Evolutionary conservation across 1,284 basidiomycete species (phyloP), one percentile per base, ranked within the genome.

Genomic region (Boletus sp.): DNA sequence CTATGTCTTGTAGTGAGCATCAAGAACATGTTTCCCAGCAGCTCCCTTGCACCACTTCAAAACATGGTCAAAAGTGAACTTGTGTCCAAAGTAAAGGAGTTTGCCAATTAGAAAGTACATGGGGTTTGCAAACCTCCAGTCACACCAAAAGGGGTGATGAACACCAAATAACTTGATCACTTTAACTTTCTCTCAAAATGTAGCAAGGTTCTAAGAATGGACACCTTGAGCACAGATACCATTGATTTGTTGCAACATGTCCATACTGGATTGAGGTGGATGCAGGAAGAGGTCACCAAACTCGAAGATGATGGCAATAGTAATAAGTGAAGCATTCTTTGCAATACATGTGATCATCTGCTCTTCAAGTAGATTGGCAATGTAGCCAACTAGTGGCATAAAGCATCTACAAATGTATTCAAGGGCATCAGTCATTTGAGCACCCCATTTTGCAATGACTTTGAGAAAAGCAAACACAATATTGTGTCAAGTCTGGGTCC

Each of bases 11-110:
- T 33, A 61, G 6, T 7, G 17, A 1, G 17, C 25, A 3, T 59
- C 16, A 5, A 59, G 47, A 3, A n/a, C 6, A 2, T 43, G 21
- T 0, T 8, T 33, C 2, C 54, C 58, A 17, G n/a, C 17, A 4
- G 21, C 37, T 6, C 54, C 55, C 19, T 61, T 63, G 47, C 55
- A 61, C 54, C 58, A 62, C 13, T 27, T 37, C 3, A 57, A 13
- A 2, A 30, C 9, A 6, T 57, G 48, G 5, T 57, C 21, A 13
- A 57, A 56, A 35, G 28, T 3, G 17, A 55, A 47, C 16, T 55
- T 55, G 23, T 55, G 44, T 4, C 11, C 1, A 0, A 31, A 21
- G n/a, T 58, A 51, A 3, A 58, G 51, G 17, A 54, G n/a, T 6
- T 58, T 23, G 0, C 44, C n/a, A 4, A 9, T 17, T 53, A 14